phyloP scores from a whole-genome alignment of 805 yeast species.

The Helenozyma baotianmanensis region DNA sequence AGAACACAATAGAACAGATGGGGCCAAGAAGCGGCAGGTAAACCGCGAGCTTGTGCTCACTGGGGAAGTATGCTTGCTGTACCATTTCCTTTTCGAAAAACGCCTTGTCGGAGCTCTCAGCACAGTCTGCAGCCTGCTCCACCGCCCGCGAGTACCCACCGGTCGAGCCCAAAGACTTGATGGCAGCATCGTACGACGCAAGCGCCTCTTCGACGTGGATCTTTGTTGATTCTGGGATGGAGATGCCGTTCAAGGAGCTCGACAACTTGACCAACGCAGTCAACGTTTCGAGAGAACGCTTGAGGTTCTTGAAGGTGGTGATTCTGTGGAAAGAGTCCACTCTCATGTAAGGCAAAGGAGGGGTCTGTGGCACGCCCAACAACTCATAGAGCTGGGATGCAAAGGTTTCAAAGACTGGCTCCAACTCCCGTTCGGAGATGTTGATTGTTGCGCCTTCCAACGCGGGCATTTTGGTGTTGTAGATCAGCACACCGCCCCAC shows the following conservation, averaged over 20 bases:
- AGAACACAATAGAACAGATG: slow-evolving; percentile 54
- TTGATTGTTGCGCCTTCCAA: slow-evolving; percentile 12
- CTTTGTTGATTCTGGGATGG: slow-evolving; percentile 73
- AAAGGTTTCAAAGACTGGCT: slow-evolving; percentile 61
- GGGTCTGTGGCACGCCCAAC: slow-evolving; percentile 59
- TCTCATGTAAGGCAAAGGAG: slow-evolving; percentile 57
- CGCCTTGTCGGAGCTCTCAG: slow-evolving; percentile 62
- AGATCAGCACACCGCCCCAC: slow-evolving; percentile 77
- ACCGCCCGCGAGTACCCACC: slow-evolving; percentile 26
- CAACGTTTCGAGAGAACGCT: slow-evolving; percentile 62
- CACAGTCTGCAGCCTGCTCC: slow-evolving; percentile 49
- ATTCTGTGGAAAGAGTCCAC: slow-evolving; percentile 63
- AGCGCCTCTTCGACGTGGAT: slow-evolving; percentile 53
- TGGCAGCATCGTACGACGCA: slow-evolving; percentile 32
- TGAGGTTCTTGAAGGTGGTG: slow-evolving; percentile 54
- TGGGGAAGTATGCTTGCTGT: slow-evolving; percentile 91
- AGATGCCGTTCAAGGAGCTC: slow-evolving; percentile 66
- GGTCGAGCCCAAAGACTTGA: slow-evolving; percentile 20
- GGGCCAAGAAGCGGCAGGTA: slow-evolving; percentile 91
- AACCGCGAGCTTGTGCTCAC: slow-evolving; percentile 92
- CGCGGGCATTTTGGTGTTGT: slow-evolving; percentile 34
- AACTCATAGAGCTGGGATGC: slow-evolving; percentile 70
- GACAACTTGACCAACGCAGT: slow-evolving; percentile 68
- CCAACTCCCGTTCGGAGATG: slow-evolving; percentile 43
- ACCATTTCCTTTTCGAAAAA: slow-evolving; percentile 95